Evolutionary conservation across 768 basidiomycete genomes (phyloP), one percentile per base, ranked within the genome.

Genomic region (Rhodosporidiobolus odoratus): DNA sequence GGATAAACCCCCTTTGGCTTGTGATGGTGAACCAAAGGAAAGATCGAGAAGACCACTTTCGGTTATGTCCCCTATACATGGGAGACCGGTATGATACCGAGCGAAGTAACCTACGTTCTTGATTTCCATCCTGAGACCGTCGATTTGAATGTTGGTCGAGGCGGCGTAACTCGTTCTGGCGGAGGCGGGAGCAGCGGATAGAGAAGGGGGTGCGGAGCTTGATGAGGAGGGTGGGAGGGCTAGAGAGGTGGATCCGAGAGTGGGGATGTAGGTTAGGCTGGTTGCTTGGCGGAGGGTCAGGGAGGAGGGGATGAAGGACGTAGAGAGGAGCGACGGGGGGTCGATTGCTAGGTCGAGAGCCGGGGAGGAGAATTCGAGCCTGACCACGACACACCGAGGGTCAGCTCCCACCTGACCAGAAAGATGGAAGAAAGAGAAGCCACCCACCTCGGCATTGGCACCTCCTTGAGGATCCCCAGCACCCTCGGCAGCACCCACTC

Each of bases 401-500:
- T 0, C 17, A 15, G 16, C 2, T 3, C 1, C 25, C 7, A 5
- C 9, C 21, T 25, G 8, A 54, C 6, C n/a, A 10, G 10, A 23
- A 43, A 45, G n/a, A 54, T 10, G 21, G 10, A 13, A 34, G 32
- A 34, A 56, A 34, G 30, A 19, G 45, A 7, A 25, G 1, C 7
- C 2, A 37, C 62, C 40, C 25, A 73, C 72, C 72, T 13, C 2
- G 72, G 68, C 2, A 73, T 37, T 7, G 68, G 58, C 0, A 69
- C 35, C 65, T 73, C 65, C n/a, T 47, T 34, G 6, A 73, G 41
- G 19, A 69, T 43, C 12, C 68, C 63, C 1, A 65, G 12, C 10
- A 73, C 27, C 34, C 68, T n/a, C 61, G 72, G 72, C 30, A 56
- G 35, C 19, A 73, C n/a, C 72, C 72, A 73, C 47, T 73, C 72